Evolutionary conservation across 345 rosid species (phyloP), one percentile per base, ranked within the genome.

Genomic region (Sisymbrium altissimum): DNA sequence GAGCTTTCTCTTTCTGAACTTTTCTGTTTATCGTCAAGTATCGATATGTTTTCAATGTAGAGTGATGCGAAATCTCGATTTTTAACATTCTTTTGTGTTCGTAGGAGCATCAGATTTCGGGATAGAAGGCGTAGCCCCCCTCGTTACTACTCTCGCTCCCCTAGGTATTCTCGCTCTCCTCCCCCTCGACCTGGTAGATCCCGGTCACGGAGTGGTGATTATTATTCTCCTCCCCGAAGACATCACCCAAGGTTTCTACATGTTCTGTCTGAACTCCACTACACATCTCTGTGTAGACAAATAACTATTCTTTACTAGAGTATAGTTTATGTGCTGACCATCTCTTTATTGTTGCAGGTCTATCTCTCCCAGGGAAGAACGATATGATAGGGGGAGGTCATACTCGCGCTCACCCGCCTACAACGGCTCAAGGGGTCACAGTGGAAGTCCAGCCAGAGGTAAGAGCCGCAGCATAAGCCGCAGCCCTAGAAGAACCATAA

Each of bases 161-260:
- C 68, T 61, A 49, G 75, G 35, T 62, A 72, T 52, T 72, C 78
- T 43, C 84, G 82, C 21, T 89, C 96, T 41, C 96, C 97, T 38
- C 96, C 88, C 39, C 77, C 84, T 35, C 95, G 86, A 2, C 82
- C 76, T 62, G 87, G 83, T 52, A 86, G 93, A 81, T 93, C 96
- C 54, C 84, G 88, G 12, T 76, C 79, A 55, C 38, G 36, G 13
- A 82, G 92, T 21, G 78, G 79, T 59, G 91, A 80, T 44, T 78
- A 82, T 57, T 87, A 76, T 38, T 76, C 95, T 44, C 87, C 93
- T 76, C 78, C 90, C 0, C 84, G 80, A 46, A 81, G 94, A 70
- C 81, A 70, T 13, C 71, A 80, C 83, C 88, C 91, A 49, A 85
- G 91, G 97, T 94, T 52, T 39, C 23, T 43, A 50, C 46, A 46